Conservation (phyloP, 2,329 filamentous ascomycete species). For the Cytospora leucostoma region DNA sequence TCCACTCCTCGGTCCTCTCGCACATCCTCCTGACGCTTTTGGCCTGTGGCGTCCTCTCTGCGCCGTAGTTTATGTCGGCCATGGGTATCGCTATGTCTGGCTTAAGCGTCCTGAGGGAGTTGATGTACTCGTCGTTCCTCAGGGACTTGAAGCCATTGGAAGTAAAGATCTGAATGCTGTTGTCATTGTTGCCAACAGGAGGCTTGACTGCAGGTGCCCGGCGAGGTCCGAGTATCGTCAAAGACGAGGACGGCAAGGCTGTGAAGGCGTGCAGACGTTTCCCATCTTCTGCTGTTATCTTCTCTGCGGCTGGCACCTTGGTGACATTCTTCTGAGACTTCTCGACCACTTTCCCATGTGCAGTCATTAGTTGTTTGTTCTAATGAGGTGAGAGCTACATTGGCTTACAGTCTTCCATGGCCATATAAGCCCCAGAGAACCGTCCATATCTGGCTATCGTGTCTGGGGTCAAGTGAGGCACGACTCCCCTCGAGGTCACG, state of each 20-base stretch:
- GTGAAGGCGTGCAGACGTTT: slow-evolving; percentile 76
- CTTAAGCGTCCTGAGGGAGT: slow-evolving; percentile 62
- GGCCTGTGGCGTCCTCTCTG: slow-evolving; percentile 54
- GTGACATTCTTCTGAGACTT: slow-evolving; percentile 41
- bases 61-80: slow-evolving; percentile 63
- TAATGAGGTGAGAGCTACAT: slow-evolving; percentile 13
- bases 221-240: slow-evolving; percentile 75
- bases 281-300: slow-evolving; percentile 40
- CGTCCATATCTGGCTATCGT: slow-evolving; percentile 66
- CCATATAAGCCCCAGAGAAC: slow-evolving; percentile 73
- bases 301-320: slow-evolving; percentile 48
- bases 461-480: slow-evolving; percentile 90
- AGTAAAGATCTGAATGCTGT: slow-evolving; percentile 75
- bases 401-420: slow-evolving; percentile 86
- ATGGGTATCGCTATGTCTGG: slow-evolving; percentile 82
- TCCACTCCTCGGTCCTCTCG: slow-evolving; percentile 82
- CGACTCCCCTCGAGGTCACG: slow-evolving; percentile 76
- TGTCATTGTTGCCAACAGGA: slow-evolving; percentile 70
- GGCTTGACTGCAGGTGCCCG: slow-evolving; percentile 74
- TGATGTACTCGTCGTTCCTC: slow-evolving; percentile 67
- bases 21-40: slow-evolving; percentile 83
- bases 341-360: slow-evolving; percentile 53
- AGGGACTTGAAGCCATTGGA: slow-evolving; percentile 82
- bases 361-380: background rate
- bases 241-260: slow-evolving; percentile 63